Evolutionary conservation across 805 yeast species (phyloP), one percentile per base, ranked within the genome.

Genomic region (Saturnispora serradocipensis): DNA sequence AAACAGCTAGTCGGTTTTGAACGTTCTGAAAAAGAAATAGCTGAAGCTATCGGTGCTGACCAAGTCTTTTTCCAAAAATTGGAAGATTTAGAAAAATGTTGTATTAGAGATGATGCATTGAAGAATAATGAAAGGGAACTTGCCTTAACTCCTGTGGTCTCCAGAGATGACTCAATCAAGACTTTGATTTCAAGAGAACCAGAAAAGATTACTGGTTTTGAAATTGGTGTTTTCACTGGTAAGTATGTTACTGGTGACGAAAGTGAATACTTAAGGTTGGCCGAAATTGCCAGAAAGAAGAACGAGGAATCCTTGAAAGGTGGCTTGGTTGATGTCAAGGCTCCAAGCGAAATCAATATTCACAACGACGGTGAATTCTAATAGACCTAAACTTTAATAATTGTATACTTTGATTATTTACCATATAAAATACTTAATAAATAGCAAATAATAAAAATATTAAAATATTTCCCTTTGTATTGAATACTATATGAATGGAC

Each of bases 151-250:
- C 70, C 70, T 10, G 67, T 64, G 34, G 69, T 64, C 42, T 63
- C 68, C 9, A 54, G 68, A 44, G 67, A 64, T 51, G 67, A 64
- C 35, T 52, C 61, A 8, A 54, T 61, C 15, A 57, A 54, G 40
- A 64, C 68, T 7, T 62, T 63, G 47, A 56, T 61, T 6, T 46
- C 62, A 13, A 56, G 51, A 30, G 55, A 55, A 38, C 52, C 51
- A 18, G 59, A 52, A 25, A 58, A 62, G 15, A 72, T 86, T 54
- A 71, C 73, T 25, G 78, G 83, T 39, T 93, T 89, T 61, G 99
- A 93, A 72, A 90, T 88, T 49, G 99, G 99, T 67, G 99, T 93
- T 13, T 93, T 93, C 69, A 93, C 95, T 10, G 99, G 99, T 46
- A 70, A 81, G 54, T 93, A 93, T 67, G 82, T 91, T 54, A 93